phyloP scores from a whole-genome alignment of 192 early-diverging fungal species.

The Backusella tarrabulga region DNA sequence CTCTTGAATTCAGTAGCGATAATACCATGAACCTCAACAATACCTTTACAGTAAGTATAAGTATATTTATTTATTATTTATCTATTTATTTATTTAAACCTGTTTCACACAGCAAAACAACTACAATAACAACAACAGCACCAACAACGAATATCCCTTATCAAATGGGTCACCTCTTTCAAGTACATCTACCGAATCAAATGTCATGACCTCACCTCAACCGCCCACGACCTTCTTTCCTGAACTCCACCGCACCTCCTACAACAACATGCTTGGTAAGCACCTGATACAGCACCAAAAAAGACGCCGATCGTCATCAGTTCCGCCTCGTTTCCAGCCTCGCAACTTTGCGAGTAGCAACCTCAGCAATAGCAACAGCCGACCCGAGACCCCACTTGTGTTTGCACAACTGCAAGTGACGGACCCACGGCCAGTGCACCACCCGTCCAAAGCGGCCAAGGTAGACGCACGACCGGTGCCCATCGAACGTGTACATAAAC shows the following conservation, averaged over 20 bases:
- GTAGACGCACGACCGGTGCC: slow-evolving; percentile 21
- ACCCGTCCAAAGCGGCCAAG: slow-evolving; percentile 7
- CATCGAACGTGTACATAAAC: slow-evolving; percentile 27
- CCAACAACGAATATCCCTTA: neutral
- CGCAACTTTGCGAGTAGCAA: neutral
- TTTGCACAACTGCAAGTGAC: slow-evolving; percentile 22
- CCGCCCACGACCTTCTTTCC: slow-evolving; percentile 4
- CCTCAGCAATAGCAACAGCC: neutral
- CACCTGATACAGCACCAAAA: slow-evolving; percentile 9
- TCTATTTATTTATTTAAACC: neutral
- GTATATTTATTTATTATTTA: neutral
- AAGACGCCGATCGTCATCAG: slow-evolving; percentile 16
- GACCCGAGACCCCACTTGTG: neutral
- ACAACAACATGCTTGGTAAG: neutral
- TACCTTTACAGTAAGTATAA: neutral
- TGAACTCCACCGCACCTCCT: slow-evolving; percentile 13
- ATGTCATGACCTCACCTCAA: slow-evolving; percentile 18
- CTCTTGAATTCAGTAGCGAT: neutral
- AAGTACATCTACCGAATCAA: slow-evolving; percentile 10
- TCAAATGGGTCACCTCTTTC: neutral
- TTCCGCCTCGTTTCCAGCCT: slow-evolving; percentile 13
- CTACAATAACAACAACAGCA: neutral
- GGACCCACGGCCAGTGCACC: slow-evolving; percentile 18
- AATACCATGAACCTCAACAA: neutral
- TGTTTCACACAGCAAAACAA: neutral